Percentiles rank a stretch among this genome's conserved stretches.
phyloP scores from a whole-genome alignment of 1,284 basidiomycete species.

The Serendipita sp. region DNA sequence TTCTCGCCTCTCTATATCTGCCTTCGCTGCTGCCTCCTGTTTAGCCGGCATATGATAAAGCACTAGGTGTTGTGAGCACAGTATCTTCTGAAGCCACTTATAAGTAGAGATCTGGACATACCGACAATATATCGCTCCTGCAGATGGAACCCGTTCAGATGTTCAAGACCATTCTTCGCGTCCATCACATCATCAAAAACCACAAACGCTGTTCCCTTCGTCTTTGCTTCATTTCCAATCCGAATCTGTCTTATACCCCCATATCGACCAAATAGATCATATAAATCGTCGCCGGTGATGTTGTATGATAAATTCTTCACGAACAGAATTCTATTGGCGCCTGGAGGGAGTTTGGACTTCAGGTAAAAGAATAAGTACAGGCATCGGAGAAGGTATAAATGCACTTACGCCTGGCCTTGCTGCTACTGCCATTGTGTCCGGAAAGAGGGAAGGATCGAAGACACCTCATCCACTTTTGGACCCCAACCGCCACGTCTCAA shows the following conservation, averaged over 20 bases:
- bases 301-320: conserved; percentile 90
- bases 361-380: background rate
- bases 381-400: background rate
- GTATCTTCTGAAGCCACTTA: background rate
- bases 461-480: background rate
- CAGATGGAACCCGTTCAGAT: conserved; percentile 95
- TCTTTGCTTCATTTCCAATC: conserved; percentile 82
- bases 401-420: background rate
- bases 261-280: conserved; percentile 96
- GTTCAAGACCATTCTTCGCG: conserved; percentile 90
- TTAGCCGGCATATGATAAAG: conserved; percentile 95
- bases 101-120: conserved; percentile 18
- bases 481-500: background rate
- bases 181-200: conserved; percentile 85
- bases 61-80: conserved; percentile 31
- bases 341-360: conserved; percentile 69
- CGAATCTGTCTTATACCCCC: conserved; percentile 93
- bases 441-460: background rate
- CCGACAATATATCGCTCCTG: conserved; percentile 93
- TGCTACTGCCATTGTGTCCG: background rate
- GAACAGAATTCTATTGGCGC: conserved; percentile 73
- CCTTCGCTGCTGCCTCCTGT: conserved; percentile 84
- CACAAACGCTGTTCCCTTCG: conserved; percentile 92
- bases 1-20: conserved; percentile 83
- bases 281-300: conserved; percentile 86